Percentiles rank a stretch among this genome's conserved stretches.
Evolutionary conservation across 1,139 yeast species (phyloP).

Genomic region (Eremothecium sinecaudum): DNA sequence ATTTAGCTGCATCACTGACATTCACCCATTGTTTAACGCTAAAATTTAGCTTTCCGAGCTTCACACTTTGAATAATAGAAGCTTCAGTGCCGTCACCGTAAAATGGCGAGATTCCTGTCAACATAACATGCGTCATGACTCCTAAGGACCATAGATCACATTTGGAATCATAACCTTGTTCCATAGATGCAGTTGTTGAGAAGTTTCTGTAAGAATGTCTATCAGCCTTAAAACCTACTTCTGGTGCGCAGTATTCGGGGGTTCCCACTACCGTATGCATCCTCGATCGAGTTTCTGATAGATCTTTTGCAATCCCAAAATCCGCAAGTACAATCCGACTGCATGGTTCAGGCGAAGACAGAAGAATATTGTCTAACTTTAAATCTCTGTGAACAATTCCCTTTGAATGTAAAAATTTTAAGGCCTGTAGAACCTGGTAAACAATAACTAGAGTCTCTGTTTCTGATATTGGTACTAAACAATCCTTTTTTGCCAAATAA

Average conservation of each 20-base stretch:
- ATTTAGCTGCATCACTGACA: constrained; percentile 36
- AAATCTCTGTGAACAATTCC: constrained; percentile 49
- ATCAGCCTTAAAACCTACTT: constrained; percentile 39
- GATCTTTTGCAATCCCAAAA: constrained; percentile 52
- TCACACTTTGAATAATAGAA: constrained; percentile 34
- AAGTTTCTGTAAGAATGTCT: constrained; percentile 20
- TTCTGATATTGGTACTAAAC: constrained; percentile 40
- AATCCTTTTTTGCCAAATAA: constrained; percentile 40
- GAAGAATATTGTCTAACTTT: constrained; percentile 49
- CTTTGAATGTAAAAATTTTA: constrained; percentile 42
- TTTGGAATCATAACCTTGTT: constrained; percentile 41
- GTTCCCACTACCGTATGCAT: constrained; percentile 57
- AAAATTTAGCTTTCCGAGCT: constrained; percentile 37
- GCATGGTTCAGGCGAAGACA: constrained; percentile 43
- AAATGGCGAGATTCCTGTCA: constrained; percentile 55
- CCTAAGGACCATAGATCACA: constrained; percentile 68
- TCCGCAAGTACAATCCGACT: constrained; percentile 50
- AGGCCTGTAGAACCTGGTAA: constrained; percentile 47
- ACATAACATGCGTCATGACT: constrained; percentile 45
- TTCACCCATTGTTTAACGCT: constrained; percentile 35
- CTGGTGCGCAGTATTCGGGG: constrained; percentile 62
- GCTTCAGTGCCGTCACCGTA: constrained; percentile 38
- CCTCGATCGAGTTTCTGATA: constrained; percentile 30
- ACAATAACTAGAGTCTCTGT: constrained; percentile 45
- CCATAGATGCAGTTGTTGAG: constrained; percentile 25